Conservation (phyloP, 2,329 filamentous ascomycete species). For the Aspergillus clavatus region DNA sequence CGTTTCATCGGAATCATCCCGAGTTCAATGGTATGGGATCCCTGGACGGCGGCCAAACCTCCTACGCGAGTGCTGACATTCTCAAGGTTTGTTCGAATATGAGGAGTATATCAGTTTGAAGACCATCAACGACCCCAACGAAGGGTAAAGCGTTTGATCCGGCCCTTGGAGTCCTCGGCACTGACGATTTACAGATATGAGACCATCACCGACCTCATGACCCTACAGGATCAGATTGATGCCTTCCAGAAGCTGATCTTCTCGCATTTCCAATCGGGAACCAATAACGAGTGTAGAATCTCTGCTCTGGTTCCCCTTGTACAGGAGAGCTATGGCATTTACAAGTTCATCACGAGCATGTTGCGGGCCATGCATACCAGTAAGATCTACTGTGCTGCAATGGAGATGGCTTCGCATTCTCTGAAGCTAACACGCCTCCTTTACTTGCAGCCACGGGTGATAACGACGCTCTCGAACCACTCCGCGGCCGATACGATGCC, state of each 20-base stretch:
- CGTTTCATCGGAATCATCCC: slow-evolving; percentile 93
- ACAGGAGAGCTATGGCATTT: slow-evolving; percentile 97
- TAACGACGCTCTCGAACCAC: slow-evolving; percentile 82
- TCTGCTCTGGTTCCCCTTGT: slow-evolving; percentile 89
- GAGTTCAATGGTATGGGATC: slow-evolving; percentile 77
- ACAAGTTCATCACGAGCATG: slow-evolving; percentile 99
- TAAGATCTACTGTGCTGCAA: slow-evolving; percentile 41
- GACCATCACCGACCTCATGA: slow-evolving; percentile 95
- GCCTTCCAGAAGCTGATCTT: slow-evolving; percentile 98
- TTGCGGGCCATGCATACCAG: slow-evolving; percentile 93
- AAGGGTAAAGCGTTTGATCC: slow-evolving; percentile 73
- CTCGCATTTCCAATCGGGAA: slow-evolving; percentile 85
- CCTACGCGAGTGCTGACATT: slow-evolving; percentile 1
- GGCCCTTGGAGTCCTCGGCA: neutral
- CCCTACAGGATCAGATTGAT: slow-evolving; percentile 95
- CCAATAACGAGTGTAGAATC: slow-evolving; percentile 95
- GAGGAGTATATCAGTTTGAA: slow-evolving; percentile 98
- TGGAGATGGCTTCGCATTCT: too few species aligned
- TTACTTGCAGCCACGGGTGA: slow-evolving; percentile 69
- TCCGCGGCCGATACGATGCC: slow-evolving; percentile 84
- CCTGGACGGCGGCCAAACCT: neutral
- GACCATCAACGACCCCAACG: slow-evolving; percentile 96
- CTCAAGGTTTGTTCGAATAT: slow-evolving; percentile 78
- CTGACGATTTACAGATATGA: slow-evolving; percentile 56
- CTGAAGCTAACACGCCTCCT: slow-evolving; percentile 8